Evolutionary conservation across 2,329 filamentous ascomycete genomes (phyloP), one percentile per base, ranked within the genome.

Genomic region (Venturia aucupariae): DNA sequence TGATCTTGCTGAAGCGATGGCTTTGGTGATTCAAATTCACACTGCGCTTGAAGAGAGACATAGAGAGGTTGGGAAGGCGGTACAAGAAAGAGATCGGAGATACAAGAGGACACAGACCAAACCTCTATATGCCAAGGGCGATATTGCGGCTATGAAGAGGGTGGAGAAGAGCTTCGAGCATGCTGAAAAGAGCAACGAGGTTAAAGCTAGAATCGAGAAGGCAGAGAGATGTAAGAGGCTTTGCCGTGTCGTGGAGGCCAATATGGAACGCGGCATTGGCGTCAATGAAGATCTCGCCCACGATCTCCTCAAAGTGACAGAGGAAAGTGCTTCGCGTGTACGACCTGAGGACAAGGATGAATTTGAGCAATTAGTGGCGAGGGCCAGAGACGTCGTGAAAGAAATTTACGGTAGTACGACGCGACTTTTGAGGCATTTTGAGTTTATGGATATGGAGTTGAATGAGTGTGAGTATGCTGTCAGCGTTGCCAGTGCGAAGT

Each of bases 81-180:
- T 81, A 6, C 71, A 82, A 22, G 82, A 84, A 67, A 79, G 81
- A 48, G 82, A 84, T 68, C 78, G 77, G 57, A 75, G 81, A 19
- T 79, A 82, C 62, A 84, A 84, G 72, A 80, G 78, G 68, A 80
- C 82, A 0, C 81, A 84, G 67, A 75, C 80, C 61, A 78, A 79
- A 65, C 81, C 78, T 27, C 76, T 79, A 39, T 81, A 82, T 30
- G 79, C 81, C 62, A 75, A 78, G 57, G 81, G 81, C 27, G 79
- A 84, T 67, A 79, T 80, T 24, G 70, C 73, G 4, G 78, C 78
- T 54, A 75, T 84, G 67, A 83, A 81, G 69, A 73, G 74, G 35
- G 70, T 84, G 11, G 74, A 76, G 62, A 69, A 70, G 61, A 71
- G 74, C 38, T 77, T 77, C 55, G 81, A 82, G 59, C 74, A 74